These are phyloP conservation scores for Pseudogymnoascus sp. DNA, from an alignment of 2,329 filamentous ascomycete genomes.

Conservation along the genomic window DNA sequence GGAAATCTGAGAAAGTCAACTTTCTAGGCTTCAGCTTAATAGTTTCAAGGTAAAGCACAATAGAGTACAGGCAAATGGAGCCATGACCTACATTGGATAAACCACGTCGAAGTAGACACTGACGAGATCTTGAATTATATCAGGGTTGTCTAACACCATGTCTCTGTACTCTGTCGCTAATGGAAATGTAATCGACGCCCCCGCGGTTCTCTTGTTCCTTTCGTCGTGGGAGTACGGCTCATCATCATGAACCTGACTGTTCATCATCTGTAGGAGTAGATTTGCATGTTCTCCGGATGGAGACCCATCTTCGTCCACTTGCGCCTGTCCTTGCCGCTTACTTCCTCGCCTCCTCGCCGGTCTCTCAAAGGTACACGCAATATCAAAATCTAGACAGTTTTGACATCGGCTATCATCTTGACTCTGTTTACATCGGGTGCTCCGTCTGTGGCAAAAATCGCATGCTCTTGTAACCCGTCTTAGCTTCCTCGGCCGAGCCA, in stretches of 20 bases:
- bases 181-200: background rate
- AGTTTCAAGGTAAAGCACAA: conserved; percentile 6
- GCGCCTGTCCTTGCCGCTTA: conserved; percentile 9
- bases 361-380: conserved; percentile 39
- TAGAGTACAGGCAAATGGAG: background rate
- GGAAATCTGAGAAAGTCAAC: conserved; percentile 32
- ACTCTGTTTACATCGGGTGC: conserved; percentile 35
- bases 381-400: conserved; percentile 41
- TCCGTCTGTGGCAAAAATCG: conserved; percentile 42
- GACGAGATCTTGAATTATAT: conserved; percentile 34
- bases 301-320: background rate
- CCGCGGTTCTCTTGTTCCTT: background rate
- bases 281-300: conserved; percentile 1
- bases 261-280: background rate
- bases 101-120: conserved; percentile 44
- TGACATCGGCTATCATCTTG: conserved; percentile 34
- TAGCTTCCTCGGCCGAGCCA: background rate
- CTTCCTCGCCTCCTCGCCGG: conserved; percentile 33
- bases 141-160: conserved; percentile 24
- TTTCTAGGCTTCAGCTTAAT: background rate
- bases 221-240: background rate
- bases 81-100: conserved; percentile 37
- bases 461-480: conserved; percentile 20
- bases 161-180: conserved; percentile 9
- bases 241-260: background rate